Percentiles rank a stretch among this genome's conserved stretches.
phyloP scores from a whole-genome alignment of 2,329 filamentous ascomycete genomes.

The Fusarium sulawesiense region DNA sequence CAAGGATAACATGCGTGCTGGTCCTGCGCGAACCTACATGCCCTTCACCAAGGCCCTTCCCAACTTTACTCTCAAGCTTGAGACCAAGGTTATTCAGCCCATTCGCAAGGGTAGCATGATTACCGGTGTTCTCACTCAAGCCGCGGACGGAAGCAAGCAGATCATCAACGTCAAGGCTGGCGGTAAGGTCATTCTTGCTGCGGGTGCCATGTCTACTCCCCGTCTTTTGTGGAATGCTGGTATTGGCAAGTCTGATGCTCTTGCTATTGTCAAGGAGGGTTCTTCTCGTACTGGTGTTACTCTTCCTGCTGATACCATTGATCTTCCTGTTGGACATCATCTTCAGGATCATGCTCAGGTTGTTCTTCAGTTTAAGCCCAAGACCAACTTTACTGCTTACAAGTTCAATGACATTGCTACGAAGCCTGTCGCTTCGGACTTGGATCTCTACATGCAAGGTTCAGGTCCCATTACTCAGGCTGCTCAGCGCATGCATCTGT shows the following conservation, averaged over 20 bases:
- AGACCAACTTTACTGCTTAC: slow-evolving; percentile 43
- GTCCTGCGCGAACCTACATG: slow-evolving; percentile 77
- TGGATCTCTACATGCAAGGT: slow-evolving; percentile 44
- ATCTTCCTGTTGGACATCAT: slow-evolving; percentile 68
- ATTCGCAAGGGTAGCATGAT: slow-evolving; percentile 70
- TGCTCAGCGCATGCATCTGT: slow-evolving; percentile 45
- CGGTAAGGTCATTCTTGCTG: slow-evolving; percentile 69
- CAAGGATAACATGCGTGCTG: slow-evolving; percentile 71
- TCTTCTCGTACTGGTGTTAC: slow-evolving; percentile 59
- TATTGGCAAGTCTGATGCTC: slow-evolving; percentile 72
- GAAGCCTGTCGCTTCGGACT: slow-evolving; percentile 25
- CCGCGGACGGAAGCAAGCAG: slow-evolving; percentile 59
- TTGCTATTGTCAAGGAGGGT: slow-evolving; percentile 60
- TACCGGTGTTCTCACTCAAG: slow-evolving; percentile 71
- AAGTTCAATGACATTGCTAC: slow-evolving; percentile 40
- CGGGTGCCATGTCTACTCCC: slow-evolving; percentile 61
- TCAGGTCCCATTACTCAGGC: slow-evolving; percentile 45
- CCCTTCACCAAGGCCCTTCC: slow-evolving; percentile 67
- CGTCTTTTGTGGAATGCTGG: slow-evolving; percentile 53
- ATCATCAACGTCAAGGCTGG: slow-evolving; percentile 45
- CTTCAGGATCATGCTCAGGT: slow-evolving; percentile 65
- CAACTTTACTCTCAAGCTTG: slow-evolving; percentile 75
- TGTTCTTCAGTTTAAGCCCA: slow-evolving; percentile 42
- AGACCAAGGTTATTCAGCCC: slow-evolving; percentile 73
- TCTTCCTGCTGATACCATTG: slow-evolving; percentile 64